phyloP scores from a whole-genome alignment of 1,284 basidiomycete species.

The Apiotrichum gracile region DNA sequence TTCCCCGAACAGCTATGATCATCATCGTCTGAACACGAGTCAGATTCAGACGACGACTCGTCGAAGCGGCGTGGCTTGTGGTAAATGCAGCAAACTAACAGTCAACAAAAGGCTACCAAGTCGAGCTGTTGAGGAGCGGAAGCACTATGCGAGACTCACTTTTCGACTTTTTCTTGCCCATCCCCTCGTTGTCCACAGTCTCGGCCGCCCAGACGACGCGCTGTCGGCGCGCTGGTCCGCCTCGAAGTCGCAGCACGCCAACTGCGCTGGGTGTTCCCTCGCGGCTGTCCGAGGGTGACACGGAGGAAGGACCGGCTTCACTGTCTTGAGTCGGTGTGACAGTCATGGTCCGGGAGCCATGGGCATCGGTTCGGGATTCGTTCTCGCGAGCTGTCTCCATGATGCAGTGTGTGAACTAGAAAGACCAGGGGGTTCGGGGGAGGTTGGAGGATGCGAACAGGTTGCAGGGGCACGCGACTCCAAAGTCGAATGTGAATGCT shows the following conservation, averaged over 20 bases:
- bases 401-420: too few relatives aligned
- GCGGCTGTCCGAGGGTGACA: not conserved
- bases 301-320: conserved; percentile 9
- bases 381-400: not conserved
- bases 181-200: conserved; percentile 50
- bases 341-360: conserved; percentile 32
- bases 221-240: conserved; percentile 31
- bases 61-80: conserved; percentile 48
- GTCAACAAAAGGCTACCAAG: too few relatives aligned
- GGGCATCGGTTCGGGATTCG: conserved; percentile 5
- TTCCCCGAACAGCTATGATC: conserved; percentile 1
- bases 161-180: conserved; percentile 51
- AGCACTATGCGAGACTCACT: too few relatives aligned
- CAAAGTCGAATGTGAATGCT: too few relatives aligned
- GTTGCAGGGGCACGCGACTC: too few relatives aligned
- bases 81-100: conserved; percentile 51
- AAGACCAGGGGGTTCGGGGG: too few relatives aligned
- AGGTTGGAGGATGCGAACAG: too few relatives aligned
- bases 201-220: conserved; percentile 48
- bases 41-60: conserved; percentile 48
- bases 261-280: conserved; percentile 15
- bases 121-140: too few relatives aligned
- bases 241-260: conserved; percentile 43
- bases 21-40: conserved; percentile 31
- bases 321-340: conserved; percentile 15